phyloP scores from a whole-genome alignment of 495 filamentous ascomycete species.

The Poronia punctata region DNA sequence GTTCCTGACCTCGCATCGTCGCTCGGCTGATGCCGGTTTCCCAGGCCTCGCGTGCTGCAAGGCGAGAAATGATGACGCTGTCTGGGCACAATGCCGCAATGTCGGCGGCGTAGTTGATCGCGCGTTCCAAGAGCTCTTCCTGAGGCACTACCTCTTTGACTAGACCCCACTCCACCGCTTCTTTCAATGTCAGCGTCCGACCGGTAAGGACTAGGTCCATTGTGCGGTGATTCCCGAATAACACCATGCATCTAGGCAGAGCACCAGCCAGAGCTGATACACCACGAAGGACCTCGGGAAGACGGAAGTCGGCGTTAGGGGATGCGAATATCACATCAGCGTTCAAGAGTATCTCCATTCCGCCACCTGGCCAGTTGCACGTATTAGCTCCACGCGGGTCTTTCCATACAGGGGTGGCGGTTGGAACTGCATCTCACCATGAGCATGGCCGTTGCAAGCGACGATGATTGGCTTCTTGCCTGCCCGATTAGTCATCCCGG shows the following conservation, averaged over 20 bases:
- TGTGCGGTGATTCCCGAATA: constrained; percentile 51
- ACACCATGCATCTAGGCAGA: constrained; percentile 48
- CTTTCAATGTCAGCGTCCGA: constrained; percentile 39
- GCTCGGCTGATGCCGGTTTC: constrained; percentile 21
- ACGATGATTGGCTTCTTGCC: constrained; percentile 54
- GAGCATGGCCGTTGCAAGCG: constrained; percentile 49
- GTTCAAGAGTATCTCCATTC: constrained; percentile 54
- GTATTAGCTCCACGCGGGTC: neutral
- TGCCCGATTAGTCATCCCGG: constrained; percentile 9
- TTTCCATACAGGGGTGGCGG: constrained; percentile 5
- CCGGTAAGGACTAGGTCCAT: constrained; percentile 55
- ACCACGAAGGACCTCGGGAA: constrained; percentile 55
- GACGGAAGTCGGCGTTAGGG: constrained; percentile 39
- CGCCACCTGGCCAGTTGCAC: constrained; percentile 51
- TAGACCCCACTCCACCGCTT: constrained; percentile 54
- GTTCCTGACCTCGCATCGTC: constrained; percentile 13
- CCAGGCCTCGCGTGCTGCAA: constrained; percentile 19
- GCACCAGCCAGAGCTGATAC: constrained; percentile 53
- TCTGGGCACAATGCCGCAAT: constrained; percentile 54
- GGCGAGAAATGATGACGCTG: constrained; percentile 41
- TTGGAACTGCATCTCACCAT: constrained; percentile 3
- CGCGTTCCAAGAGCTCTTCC: constrained; percentile 25
- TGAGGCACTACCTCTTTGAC: constrained; percentile 49
- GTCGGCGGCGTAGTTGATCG: constrained; percentile 32
- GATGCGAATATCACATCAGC: constrained; percentile 55